A percentile compares a stretch with the other conserved stretches of the same genome.
These are phyloP conservation scores for Quambalaria eucalypti DNA, from an alignment of 1,284 basidiomycete species.

Conservation along the genomic window DNA sequence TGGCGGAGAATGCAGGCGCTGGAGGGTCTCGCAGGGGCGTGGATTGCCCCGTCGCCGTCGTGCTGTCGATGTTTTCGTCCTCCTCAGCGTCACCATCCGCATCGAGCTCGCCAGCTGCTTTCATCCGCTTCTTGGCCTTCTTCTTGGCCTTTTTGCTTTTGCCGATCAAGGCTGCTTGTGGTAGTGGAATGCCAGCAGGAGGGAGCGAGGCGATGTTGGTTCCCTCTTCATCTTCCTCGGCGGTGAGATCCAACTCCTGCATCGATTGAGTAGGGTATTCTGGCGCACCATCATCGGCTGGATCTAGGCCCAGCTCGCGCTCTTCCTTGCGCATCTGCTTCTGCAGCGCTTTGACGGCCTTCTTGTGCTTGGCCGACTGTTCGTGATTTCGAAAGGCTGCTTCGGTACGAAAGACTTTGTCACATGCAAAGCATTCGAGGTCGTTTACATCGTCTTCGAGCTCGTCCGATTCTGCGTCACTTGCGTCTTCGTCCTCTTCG, in stretches of 20 bases:
- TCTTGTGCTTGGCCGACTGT: constrained; percentile 86
- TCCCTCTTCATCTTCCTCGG: constrained; percentile 2
- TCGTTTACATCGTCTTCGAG: constrained; percentile 16
- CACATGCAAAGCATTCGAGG: constrained; percentile 93
- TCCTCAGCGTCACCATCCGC: constrained; percentile 8
- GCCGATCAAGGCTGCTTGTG: not conserved
- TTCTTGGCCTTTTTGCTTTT: constrained; percentile 28
- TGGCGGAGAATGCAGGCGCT: not conserved
- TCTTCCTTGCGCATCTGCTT: constrained; percentile 69
- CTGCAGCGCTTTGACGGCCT: constrained; percentile 53
- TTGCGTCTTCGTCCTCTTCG: constrained; percentile 2
- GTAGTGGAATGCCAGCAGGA: not conserved
- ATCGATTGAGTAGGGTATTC: not conserved
- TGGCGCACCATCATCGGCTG: constrained; percentile 11
- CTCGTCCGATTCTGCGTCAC: constrained; percentile 2
- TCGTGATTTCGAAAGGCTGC: constrained; percentile 95
- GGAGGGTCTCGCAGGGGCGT: not conserved
- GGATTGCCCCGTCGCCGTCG: not conserved
- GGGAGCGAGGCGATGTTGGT: not conserved
- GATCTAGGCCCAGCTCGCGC: constrained; percentile 54
- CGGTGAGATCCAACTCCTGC: not conserved
- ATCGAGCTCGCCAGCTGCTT: constrained; percentile 2
- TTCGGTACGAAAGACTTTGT: constrained; percentile 81
- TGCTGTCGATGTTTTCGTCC: constrained; percentile 12
- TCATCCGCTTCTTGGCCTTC: constrained; percentile 12